A percentile compares a stretch with the other conserved stretches of the same genome.
phyloP scores from a whole-genome alignment of 306 rosid genomes.

The Urtica urens region DNA sequence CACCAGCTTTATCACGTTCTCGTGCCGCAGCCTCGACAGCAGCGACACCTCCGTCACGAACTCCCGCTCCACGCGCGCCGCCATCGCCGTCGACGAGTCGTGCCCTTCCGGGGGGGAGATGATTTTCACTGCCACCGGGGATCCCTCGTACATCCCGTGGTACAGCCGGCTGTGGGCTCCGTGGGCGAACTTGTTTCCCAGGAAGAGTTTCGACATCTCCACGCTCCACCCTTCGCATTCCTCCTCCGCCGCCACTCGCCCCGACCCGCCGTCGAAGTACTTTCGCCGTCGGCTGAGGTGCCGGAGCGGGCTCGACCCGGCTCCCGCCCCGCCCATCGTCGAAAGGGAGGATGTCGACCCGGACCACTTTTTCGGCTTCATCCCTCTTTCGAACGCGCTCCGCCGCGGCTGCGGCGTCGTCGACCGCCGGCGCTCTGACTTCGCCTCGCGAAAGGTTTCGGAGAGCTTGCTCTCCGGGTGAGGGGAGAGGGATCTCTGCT shows the following conservation, averaged over 20 bases:
- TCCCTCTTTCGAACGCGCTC: slow-evolving; percentile 29
- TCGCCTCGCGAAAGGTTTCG: slow-evolving; percentile 60
- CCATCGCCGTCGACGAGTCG: slow-evolving; percentile 45
- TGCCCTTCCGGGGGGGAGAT: slow-evolving; percentile 71
- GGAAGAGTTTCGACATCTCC: slow-evolving; percentile 66
- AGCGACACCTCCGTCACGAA: slow-evolving; percentile 68
- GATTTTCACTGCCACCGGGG: slow-evolving; percentile 77
- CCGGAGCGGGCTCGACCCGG: slow-evolving; percentile 33
- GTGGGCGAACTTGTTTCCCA: slow-evolving; percentile 89
- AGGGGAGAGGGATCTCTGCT: slow-evolving; percentile 82
- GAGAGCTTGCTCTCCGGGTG: slow-evolving; percentile 33
- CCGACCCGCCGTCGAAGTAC: slow-evolving; percentile 62
- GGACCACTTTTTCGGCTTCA: slow-evolving; percentile 25
- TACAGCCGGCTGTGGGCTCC: slow-evolving; percentile 94
- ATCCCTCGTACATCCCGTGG: slow-evolving; percentile 70
- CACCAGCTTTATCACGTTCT: slow-evolving; percentile 69
- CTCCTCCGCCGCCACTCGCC: slow-evolving; percentile 64
- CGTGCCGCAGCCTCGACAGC: slow-evolving; percentile 67
- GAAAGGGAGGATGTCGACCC: slow-evolving; percentile 4
- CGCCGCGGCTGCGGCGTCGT: slow-evolving; percentile 56
- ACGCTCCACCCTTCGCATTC: slow-evolving; percentile 60
- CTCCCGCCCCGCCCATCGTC: neutral
- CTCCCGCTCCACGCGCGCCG: slow-evolving; percentile 62
- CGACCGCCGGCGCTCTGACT: slow-evolving; percentile 53
- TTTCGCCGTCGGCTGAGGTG: slow-evolving; percentile 34